Evolutionary conservation across 2,329 filamentous ascomycete genomes (phyloP).

Genomic region (Zymoseptoria passerinii): DNA sequence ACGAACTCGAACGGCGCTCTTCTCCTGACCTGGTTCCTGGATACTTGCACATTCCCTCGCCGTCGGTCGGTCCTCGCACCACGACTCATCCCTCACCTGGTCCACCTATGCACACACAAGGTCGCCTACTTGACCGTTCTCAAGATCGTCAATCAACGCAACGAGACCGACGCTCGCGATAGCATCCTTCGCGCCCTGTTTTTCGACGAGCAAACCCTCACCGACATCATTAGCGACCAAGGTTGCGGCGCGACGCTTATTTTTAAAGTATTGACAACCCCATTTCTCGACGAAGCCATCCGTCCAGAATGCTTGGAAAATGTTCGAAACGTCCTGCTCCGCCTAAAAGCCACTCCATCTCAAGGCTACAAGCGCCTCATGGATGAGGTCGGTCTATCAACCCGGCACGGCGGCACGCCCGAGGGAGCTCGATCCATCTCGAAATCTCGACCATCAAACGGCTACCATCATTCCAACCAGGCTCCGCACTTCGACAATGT

Average conservation of each 20-base stretch:
- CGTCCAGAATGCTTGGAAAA: slow-evolving; percentile 83
- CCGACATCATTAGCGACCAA: slow-evolving; percentile 85
- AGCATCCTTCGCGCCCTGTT: slow-evolving; percentile 84
- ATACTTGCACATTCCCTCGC: slow-evolving; percentile 91
- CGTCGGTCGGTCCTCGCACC: slow-evolving; percentile 87
- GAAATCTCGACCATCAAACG: slow-evolving; percentile 26
- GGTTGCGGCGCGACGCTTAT: slow-evolving; percentile 90
- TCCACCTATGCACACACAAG: slow-evolving; percentile 96
- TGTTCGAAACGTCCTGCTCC: slow-evolving; percentile 77
- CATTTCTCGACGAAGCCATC: slow-evolving; percentile 91
- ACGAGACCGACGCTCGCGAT: slow-evolving; percentile 85
- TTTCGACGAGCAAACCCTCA: slow-evolving; percentile 81
- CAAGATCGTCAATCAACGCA: slow-evolving; percentile 97
- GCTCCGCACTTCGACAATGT: slow-evolving; percentile 6
- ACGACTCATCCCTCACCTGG: slow-evolving; percentile 81
- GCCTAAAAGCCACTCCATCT: slow-evolving; percentile 84
- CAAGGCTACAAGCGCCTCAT: slow-evolving; percentile 98
- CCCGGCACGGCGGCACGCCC: slow-evolving; percentile 34
- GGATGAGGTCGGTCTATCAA: slow-evolving; percentile 91
- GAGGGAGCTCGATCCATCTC: slow-evolving; percentile 31
- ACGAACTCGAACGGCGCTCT: slow-evolving; percentile 94
- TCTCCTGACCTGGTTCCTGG: slow-evolving; percentile 92
- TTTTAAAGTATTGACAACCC: slow-evolving; percentile 96
- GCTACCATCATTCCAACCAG: slow-evolving; percentile 23
- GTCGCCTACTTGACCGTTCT: slow-evolving; percentile 94